Conservation (phyloP, 2,329 filamentous ascomycete species). For the Neopestalotiopsis clavispora region DNA sequence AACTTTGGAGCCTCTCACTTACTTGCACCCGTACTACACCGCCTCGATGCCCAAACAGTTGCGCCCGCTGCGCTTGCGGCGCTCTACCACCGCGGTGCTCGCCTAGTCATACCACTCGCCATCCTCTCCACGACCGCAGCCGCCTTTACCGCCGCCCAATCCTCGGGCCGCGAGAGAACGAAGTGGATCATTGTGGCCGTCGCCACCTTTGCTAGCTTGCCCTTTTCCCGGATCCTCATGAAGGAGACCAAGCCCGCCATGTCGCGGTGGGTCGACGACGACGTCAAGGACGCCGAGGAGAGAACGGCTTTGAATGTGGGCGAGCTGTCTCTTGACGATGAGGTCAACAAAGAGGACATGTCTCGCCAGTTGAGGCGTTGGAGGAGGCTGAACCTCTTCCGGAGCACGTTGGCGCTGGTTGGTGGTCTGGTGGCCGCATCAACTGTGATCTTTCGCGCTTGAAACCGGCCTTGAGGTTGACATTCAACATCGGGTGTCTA, state of each 20-base stretch:
- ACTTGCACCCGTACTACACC: not conserved
- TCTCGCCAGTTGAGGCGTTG: slow-evolving; percentile 8
- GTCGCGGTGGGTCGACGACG: not conserved
- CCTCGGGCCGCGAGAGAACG: not conserved
- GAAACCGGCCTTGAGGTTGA: not conserved
- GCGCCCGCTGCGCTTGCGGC: not conserved
- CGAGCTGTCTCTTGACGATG: not conserved
- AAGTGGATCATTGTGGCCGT: not conserved
- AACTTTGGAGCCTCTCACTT: slow-evolving; percentile 13
- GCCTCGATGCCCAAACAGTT: not conserved
- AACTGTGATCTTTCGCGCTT: not conserved
- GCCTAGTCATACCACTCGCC: not conserved
- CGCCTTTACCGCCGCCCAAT: not conserved
- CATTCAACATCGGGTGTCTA: not conserved
- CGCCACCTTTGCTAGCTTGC: not conserved
- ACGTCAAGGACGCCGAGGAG: not conserved
- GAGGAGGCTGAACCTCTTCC: slow-evolving; percentile 1
- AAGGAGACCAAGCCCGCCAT: not conserved
- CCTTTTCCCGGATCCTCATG: slow-evolving; percentile 7
- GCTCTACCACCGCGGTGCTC: slow-evolving; percentile 13
- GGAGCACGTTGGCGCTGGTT: slow-evolving; percentile 8
- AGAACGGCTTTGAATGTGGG: not conserved
- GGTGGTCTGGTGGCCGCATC: not conserved
- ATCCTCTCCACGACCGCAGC: slow-evolving; percentile 7
- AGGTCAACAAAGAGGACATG: not conserved